These are phyloP conservation scores for Solanum paucissectum DNA, from an alignment of 257 asterid species.

Conservation along the genomic window DNA sequence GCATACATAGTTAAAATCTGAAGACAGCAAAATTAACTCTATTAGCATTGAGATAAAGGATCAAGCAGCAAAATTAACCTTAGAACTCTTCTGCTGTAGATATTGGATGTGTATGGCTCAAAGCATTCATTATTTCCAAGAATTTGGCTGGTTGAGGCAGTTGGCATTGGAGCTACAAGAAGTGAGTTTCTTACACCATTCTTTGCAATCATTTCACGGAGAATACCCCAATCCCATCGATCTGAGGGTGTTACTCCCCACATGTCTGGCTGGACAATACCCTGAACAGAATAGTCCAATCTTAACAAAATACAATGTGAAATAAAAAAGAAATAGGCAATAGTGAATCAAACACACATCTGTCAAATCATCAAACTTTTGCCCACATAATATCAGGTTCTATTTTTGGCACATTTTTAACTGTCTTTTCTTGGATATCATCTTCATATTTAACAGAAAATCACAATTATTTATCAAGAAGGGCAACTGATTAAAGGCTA, in stretches of 20 bases:
- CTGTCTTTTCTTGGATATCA: background rate
- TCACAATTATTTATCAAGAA: background rate
- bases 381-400: background rate
- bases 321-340: background rate
- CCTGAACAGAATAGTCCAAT: slow-evolving; percentile 31
- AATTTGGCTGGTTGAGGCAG: slow-evolving; percentile 98
- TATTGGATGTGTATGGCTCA: slow-evolving; percentile 95
- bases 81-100: slow-evolving; percentile 83
- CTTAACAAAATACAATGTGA: background rate
- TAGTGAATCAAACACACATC: background rate
- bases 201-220: slow-evolving; percentile 46
- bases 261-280: slow-evolving; percentile 92
- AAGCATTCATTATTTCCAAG: slow-evolving; percentile 97
- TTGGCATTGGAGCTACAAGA: slow-evolving; percentile 96
- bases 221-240: slow-evolving; percentile 85
- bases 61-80: slow-evolving; percentile 29
- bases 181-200: slow-evolving; percentile 86
- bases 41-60: background rate
- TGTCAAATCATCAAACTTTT: background rate
- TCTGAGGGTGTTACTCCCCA: slow-evolving; percentile 77
- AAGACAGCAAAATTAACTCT: background rate
- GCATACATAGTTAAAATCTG: background rate
- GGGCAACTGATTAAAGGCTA: background rate
- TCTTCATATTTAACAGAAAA: background rate
- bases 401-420: background rate